phyloP scores from a whole-genome alignment of 345 rosid genomes.

The Angophora floribunda region DNA sequence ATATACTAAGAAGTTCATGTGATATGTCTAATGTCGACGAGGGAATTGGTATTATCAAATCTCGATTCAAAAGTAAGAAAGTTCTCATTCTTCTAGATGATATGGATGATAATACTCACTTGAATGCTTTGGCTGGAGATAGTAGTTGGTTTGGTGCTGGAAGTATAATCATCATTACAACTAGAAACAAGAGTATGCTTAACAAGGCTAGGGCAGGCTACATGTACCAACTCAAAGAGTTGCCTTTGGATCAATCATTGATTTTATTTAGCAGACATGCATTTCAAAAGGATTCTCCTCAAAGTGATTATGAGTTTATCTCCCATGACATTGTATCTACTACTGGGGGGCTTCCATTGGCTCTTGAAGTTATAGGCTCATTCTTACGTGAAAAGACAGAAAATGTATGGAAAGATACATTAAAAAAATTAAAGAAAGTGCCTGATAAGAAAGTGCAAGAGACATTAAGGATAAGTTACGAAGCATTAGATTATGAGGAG shows the following conservation, averaged over 20 bases:
- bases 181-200: not conserved
- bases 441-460: not conserved
- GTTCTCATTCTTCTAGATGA: not conserved
- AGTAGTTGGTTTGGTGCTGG: not conserved
- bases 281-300: not conserved
- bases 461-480: not conserved
- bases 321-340: not conserved
- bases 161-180: not conserved
- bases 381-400: not conserved
- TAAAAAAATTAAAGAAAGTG: not conserved
- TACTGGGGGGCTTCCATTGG: not conserved
- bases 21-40: not conserved
- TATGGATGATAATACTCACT: not conserved
- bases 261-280: not conserved
- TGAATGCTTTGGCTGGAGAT: not conserved
- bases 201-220: not conserved
- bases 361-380: not conserved
- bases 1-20: not conserved
- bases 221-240: not conserved
- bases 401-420: not conserved
- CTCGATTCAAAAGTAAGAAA: not conserved
- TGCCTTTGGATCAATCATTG: not conserved
- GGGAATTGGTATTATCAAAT: not conserved
- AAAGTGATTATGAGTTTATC: not conserved
- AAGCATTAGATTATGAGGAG: not conserved